Conservation (phyloP, 2,329 filamentous ascomycete genomes). For the Cladorrhinum sp. region DNA sequence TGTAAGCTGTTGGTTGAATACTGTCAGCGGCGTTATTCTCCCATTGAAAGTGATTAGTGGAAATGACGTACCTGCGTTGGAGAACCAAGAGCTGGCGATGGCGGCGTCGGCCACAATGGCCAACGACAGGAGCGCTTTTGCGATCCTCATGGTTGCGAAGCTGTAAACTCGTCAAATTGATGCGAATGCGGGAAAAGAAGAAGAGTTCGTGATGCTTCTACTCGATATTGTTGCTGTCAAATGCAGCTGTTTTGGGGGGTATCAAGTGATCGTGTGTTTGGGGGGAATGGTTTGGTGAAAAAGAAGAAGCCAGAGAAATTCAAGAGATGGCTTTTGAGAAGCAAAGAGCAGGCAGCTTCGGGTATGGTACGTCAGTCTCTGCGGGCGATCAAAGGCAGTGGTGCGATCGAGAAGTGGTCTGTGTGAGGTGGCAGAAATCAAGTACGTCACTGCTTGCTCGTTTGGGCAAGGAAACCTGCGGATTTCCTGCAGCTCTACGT, state of each 20-base stretch:
- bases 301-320: neutral
- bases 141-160: slow-evolving; percentile 70
- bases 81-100: slow-evolving; percentile 78
- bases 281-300: neutral
- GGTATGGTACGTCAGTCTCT: neutral
- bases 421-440: neutral
- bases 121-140: slow-evolving; percentile 66
- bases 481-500: neutral
- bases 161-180: slow-evolving; percentile 9
- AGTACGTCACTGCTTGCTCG: neutral
- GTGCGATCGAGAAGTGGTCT: neutral
- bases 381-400: neutral
- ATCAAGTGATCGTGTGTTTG: neutral
- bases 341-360: neutral
- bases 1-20: slow-evolving; percentile 65
- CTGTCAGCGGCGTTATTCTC: neutral
- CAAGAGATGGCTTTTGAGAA: neutral
- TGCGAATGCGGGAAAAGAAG: neutral
- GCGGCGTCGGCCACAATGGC: slow-evolving; percentile 69
- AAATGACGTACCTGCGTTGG: slow-evolving; percentile 68
- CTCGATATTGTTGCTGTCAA: neutral
- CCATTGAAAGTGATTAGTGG: slow-evolving; percentile 8
- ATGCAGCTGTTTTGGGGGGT: neutral
- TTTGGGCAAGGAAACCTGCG: neutral
- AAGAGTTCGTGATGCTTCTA: slow-evolving; percentile 10